Conservation (phyloP, 805 yeast species). For the Debaryomyces castellii region DNA sequence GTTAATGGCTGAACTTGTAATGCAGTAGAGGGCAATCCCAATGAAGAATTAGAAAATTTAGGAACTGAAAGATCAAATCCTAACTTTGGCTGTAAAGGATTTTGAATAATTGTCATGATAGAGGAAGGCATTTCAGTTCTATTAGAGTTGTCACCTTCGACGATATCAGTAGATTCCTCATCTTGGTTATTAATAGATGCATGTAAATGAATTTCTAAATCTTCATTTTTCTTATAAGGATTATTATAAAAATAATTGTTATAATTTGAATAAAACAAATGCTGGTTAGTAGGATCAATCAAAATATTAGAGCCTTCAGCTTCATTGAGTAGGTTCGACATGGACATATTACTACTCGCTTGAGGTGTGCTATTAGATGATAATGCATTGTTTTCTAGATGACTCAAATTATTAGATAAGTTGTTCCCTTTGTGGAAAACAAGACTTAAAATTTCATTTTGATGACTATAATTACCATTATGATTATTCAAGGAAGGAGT, state of each 20-base stretch:
- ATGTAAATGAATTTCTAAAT: slow-evolving; percentile 43
- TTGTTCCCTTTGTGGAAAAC: slow-evolving; percentile 48
- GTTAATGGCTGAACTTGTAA: slow-evolving; percentile 68
- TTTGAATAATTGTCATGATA: slow-evolving; percentile 50
- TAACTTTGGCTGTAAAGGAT: slow-evolving; percentile 39
- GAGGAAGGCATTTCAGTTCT: slow-evolving; percentile 50
- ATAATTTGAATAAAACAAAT: slow-evolving; percentile 36
- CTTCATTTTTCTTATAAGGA: slow-evolving; percentile 37
- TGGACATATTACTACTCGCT: slow-evolving; percentile 12
- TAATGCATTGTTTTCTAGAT: slow-evolving; percentile 5
- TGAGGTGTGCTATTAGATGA: slow-evolving; percentile 6
- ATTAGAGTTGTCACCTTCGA: slow-evolving; percentile 31
- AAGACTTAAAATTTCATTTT: slow-evolving; percentile 50
- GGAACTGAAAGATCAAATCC: slow-evolving; percentile 41
- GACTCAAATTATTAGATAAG: slow-evolving; percentile 3
- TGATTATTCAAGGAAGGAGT: slow-evolving; percentile 4
- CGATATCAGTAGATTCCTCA: slow-evolving; percentile 30
- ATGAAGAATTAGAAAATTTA: slow-evolving; percentile 15
- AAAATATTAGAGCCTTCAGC: slow-evolving; percentile 10
- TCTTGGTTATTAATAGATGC: slow-evolving; percentile 31
- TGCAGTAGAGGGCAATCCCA: slow-evolving; percentile 57
- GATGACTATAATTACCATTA: slow-evolving; percentile 12
- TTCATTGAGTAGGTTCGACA: slow-evolving; percentile 16
- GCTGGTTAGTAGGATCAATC: slow-evolving; percentile 36
- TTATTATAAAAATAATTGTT: slow-evolving; percentile 39